Conservation (phyloP, 192 early-diverging fungal genomes). For the Rhizoclosmatium globosum region DNA sequence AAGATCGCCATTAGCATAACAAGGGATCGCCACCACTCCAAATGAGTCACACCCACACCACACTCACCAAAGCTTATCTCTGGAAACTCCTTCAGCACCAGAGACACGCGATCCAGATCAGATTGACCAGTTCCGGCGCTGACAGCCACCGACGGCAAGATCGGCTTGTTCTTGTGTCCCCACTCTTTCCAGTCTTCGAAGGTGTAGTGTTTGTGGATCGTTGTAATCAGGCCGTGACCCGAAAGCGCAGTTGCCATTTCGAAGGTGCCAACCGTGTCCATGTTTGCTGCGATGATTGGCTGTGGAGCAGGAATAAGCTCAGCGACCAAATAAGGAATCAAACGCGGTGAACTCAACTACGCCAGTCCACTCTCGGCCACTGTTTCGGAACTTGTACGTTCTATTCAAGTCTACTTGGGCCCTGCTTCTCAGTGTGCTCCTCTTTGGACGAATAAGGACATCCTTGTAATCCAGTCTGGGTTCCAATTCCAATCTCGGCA, state of each 20-base stretch:
- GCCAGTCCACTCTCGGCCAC: conserved; percentile 15
- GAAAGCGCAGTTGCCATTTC: conserved; percentile 19
- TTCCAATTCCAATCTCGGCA: conserved; percentile 7
- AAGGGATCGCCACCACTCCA: no score
- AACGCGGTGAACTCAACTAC: neutral
- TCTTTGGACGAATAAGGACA: conserved; percentile 29
- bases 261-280: conserved; percentile 32
- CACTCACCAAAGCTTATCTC: conserved; percentile 13
- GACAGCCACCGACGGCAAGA: conserved; percentile 18
- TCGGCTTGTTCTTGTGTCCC: neutral
- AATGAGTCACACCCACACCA: neutral
- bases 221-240: neutral
- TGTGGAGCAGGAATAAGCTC: neutral
- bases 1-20: no score
- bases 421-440: conserved; percentile 19
- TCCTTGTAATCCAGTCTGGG: conserved; percentile 33
- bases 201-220: conserved; percentile 36
- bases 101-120: conserved; percentile 21
- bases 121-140: conserved; percentile 21
- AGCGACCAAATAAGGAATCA: neutral
- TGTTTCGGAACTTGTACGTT: conserved; percentile 20
- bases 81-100: conserved; percentile 19
- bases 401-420: conserved; percentile 32
- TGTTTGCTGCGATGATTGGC: conserved; percentile 18
- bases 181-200: conserved; percentile 28